Percentiles rank a stretch among this genome's conserved stretches.
Conservation (phyloP, 257 asterid genomes). For the Fraxinus cuspidata region DNA sequence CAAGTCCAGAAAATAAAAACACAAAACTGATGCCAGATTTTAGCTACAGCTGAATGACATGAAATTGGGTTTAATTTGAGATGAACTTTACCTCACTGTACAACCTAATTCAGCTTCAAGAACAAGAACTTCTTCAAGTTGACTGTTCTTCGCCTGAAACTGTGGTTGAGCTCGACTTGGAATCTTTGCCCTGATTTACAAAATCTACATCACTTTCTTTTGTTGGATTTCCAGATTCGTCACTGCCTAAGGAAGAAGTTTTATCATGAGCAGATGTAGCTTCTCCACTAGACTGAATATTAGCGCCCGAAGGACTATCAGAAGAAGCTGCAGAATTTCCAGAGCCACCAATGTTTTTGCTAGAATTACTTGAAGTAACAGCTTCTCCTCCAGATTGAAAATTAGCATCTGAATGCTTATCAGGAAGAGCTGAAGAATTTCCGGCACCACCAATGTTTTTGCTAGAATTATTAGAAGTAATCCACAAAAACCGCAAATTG, state of each 20-base stretch:
- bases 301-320: slow-evolving; percentile 21
- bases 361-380: slow-evolving; percentile 17
- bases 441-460: slow-evolving; percentile 29
- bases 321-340: slow-evolving; percentile 39
- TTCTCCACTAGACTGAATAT: slow-evolving; percentile 25
- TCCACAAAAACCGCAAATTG: slow-evolving; percentile 70
- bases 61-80: slow-evolving; percentile 35
- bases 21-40: slow-evolving; percentile 40
- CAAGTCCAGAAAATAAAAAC: slow-evolving; percentile 44
- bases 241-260: slow-evolving; percentile 21
- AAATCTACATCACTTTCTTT: slow-evolving; percentile 29
- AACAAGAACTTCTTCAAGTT: slow-evolving; percentile 34
- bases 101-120: slow-evolving; percentile 47
- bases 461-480: slow-evolving; percentile 30
- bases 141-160: slow-evolving; percentile 35
- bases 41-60: slow-evolving; percentile 44
- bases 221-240: slow-evolving; percentile 26
- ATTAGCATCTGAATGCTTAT: slow-evolving; percentile 11
- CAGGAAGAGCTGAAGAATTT: slow-evolving; percentile 21
- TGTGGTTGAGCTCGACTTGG: slow-evolving; percentile 38
- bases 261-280: slow-evolving; percentile 29
- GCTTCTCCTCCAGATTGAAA: slow-evolving; percentile 23
- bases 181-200: slow-evolving; percentile 39
- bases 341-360: slow-evolving; percentile 38
- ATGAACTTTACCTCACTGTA: slow-evolving; percentile 65